phyloP scores from a whole-genome alignment of 306 rosid species.

The Amphicarpaea edgeworthii region DNA sequence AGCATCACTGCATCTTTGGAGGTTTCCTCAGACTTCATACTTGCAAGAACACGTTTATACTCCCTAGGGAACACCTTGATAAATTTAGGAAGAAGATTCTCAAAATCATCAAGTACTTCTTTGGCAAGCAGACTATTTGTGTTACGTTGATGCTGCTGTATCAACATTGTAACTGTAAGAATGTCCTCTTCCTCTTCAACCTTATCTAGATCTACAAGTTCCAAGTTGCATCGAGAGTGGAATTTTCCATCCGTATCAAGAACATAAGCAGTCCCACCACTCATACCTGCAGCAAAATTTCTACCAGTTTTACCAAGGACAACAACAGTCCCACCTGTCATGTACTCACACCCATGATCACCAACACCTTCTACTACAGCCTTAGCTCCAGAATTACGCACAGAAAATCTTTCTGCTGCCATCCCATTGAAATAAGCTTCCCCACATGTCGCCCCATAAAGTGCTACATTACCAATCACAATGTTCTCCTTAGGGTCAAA shows the following conservation, averaged over 20 bases:
- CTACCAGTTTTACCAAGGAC: constrained; percentile 97
- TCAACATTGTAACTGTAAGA: constrained; percentile 77
- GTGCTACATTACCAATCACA: constrained; percentile 94
- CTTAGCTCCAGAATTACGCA: constrained; percentile 95
- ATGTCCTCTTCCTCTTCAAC: constrained; percentile 89
- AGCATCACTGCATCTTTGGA: constrained; percentile 52
- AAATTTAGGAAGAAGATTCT: constrained; percentile 78
- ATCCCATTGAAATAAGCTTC: constrained; percentile 99
- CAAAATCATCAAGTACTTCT: constrained; percentile 82
- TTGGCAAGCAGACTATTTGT: constrained; percentile 83
- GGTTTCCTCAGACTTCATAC: constrained; percentile 65
- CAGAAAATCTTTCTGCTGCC: constrained; percentile 99
- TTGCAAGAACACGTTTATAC: constrained; percentile 83
- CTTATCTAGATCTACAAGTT: constrained; percentile 92
- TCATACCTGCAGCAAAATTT: constrained; percentile 99
- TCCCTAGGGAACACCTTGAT: constrained; percentile 92
- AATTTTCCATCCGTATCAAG: constrained; percentile 80
- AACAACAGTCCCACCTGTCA: constrained; percentile 98
- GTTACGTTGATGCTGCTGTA: constrained; percentile 97
- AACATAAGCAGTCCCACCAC: constrained; percentile 96
- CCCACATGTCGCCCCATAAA: constrained; percentile 93
- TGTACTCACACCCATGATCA: constrained; percentile 99
- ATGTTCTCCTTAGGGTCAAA: constrained; percentile 95
- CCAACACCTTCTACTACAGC: constrained; percentile 99
- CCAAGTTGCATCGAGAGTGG: constrained; percentile 78